Percentiles rank a stretch among this genome's conserved stretches.
Evolutionary conservation across 805 yeast species (phyloP).

Genomic region (Saccharomyces kudriavzevii): DNA sequence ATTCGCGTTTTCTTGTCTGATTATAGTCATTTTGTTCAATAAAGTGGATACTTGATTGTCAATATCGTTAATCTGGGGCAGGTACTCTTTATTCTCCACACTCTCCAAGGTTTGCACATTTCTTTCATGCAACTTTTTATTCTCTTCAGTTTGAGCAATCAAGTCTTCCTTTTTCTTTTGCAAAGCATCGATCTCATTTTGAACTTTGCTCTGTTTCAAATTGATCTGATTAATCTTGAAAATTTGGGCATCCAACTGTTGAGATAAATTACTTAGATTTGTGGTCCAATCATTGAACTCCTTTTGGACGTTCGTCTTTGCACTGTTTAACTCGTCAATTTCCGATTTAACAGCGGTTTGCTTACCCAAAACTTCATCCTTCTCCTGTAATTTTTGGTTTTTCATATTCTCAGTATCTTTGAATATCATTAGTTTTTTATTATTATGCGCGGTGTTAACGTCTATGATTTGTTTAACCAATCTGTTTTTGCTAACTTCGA

Average conservation of each 20-base stretch:
- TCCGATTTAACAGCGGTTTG: conserved; percentile 21
- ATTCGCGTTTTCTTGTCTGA: conserved; percentile 26
- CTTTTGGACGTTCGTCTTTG: conserved; percentile 13
- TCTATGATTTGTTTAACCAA: conserved; percentile 18
- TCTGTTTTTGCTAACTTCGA: conserved; percentile 20
- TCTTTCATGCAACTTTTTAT: conserved; percentile 11
- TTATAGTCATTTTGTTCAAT: conserved; percentile 15
- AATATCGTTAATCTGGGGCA: conserved; percentile 20
- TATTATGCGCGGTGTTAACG: conserved; percentile 14
- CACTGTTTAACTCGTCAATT: conserved; percentile 18
- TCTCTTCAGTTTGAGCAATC: conserved; percentile 13
- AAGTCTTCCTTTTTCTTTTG: conserved; percentile 11
- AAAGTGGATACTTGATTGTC: conserved; percentile 17
- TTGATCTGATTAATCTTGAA: conserved; percentile 19
- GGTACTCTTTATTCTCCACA: conserved; percentile 18
- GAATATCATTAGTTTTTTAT: conserved; percentile 18
- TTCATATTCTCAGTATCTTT: conserved; percentile 23
- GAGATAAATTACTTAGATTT: conserved; percentile 17
- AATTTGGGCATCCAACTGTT: conserved; percentile 24
- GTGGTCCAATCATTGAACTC: conserved; percentile 17
- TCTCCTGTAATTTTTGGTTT: conserved; percentile 20
- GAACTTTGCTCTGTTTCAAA: conserved; percentile 12
- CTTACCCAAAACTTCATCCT: conserved; percentile 14
- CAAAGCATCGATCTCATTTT: conserved; percentile 16
- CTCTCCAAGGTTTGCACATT: conserved; percentile 13